Evolutionary conservation across 257 asterid species (phyloP), one percentile per base, ranked within the genome.

Genomic region (Plantago elongata): DNA sequence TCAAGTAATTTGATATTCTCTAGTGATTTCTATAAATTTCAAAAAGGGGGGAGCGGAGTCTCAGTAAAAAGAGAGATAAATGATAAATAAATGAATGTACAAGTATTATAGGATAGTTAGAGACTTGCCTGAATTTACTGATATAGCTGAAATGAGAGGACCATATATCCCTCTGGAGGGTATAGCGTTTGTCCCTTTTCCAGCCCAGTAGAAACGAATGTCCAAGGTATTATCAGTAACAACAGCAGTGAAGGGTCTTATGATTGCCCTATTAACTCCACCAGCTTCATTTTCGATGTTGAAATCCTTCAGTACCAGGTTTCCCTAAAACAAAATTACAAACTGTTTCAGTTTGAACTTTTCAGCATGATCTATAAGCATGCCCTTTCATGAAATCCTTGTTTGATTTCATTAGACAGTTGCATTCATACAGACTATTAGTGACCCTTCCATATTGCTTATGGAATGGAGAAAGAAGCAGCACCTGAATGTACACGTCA

Each of bases 71-170:
- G 52, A 13, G 11, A n/a, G 16, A 5, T 13, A 13, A 13, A 46
- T n/a, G 27, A 49, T 49, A 49, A 7, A 6, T 27, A 9, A 9
- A 46, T 18, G n/a, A 13, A 17, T 9, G 4, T 18, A 57, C 16
- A 13, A 60, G 51, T 9, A 51, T 22, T 46, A 49, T 46, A 10
- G 4, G n/a, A 63, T 45, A 43, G 27, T 69, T 50, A 22, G 30
- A n/a, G 22, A 57, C 82, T 73, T 72, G 83, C 96, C 43, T 12
- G 89, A 69, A 73, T 73, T 68, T 7, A 85, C 95, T 47, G 98
- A 85, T 69, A 88, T 88, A 62, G 96, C 97, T 48, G 97, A 90
- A 69, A 90, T 72, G 14, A 90, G 86, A 77, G 96, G 94, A 27
- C 97, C 97, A 46, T 90, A 88, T 49, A 83, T 86, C 50, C 96